Base-by-base conservation (phyloP, 2,329 filamentous ascomycete genomes). In the Zalaria obscura region DNA sequence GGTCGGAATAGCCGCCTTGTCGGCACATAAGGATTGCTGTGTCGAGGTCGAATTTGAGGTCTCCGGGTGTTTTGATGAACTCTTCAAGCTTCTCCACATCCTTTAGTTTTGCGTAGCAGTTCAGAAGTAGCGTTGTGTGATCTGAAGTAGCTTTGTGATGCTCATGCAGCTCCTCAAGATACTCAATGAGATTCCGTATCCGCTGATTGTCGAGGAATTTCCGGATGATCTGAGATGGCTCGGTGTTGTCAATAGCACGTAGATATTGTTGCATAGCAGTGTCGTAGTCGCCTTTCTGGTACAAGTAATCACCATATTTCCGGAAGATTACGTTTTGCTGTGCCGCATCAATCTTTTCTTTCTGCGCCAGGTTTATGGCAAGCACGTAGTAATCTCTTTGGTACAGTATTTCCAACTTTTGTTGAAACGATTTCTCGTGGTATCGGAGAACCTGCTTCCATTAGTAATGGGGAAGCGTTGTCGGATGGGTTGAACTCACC, bases 231-330 rank as follows among this genome's bases (percentile, higher is more conserved):
- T 95, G 89, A 2, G 89, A 95, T 5, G 89, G 89, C 54, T 96
- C 89, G 0, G 89, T 96, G 45, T 85, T 91, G 56, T 95, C 88
- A 45, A 98, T 95, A 0, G 93, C 89, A 51, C 86, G 83, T 47
- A 98, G 78, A 56, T 98, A 98, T 59, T 96, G 91, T 53, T 93
- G 82, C 93, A 98, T 98, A n/a, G 93, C 88, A 5, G 84, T 91
- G 55, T 98, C 91, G 55, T 89, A 98, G 55, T 95, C 88, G 4
- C 83, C 86, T 55, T 93, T 94, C 49, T 93, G 85, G 54, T 98
- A 96, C 3, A 96, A 64, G 54, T 89, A 84, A 57, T 98, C 91
- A 8, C 89, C 91, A 59, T 94, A 96, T 57, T 81, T 88, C 44
- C 89, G 79, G 55, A 89, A 93, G 44, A 98, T 98, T 44, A 83